phyloP scores from a whole-genome alignment of 108 stramenopile species.

The Fistulifera solaris region DNA sequence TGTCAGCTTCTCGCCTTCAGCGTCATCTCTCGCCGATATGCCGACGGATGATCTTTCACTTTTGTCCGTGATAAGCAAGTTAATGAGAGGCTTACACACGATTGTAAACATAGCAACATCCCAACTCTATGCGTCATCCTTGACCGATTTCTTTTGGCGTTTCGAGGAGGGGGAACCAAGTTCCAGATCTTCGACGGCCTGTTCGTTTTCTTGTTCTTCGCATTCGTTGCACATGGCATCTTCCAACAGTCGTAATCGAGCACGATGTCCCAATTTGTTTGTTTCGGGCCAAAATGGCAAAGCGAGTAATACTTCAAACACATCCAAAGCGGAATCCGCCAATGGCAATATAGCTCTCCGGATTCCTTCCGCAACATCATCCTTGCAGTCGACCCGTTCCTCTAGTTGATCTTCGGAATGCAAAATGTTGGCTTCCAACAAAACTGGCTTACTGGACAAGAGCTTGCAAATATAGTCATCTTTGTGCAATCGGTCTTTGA shows the following conservation, averaged over 20 bases:
- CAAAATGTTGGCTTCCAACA: neutral
- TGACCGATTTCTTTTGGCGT: neutral
- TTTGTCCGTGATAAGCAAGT: too few relatives aligned
- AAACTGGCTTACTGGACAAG: neutral
- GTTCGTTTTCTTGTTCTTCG: slow-evolving; percentile 66
- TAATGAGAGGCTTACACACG: too few relatives aligned
- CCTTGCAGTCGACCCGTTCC: slow-evolving; percentile 54
- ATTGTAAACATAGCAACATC: too few relatives aligned
- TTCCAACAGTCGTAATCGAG: slow-evolving; percentile 59
- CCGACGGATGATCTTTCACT: too few relatives aligned
- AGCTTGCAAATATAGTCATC: slow-evolving; percentile 41
- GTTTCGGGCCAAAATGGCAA: slow-evolving; percentile 22
- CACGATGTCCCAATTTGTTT: slow-evolving; percentile 34
- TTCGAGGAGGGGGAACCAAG: slow-evolving; percentile 6
- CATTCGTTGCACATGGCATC: slow-evolving; percentile 80
- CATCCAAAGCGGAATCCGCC: slow-evolving; percentile 35
- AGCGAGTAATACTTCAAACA: slow-evolving; percentile 45
- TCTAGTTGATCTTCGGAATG: slow-evolving; percentile 21
- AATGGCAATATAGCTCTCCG: slow-evolving; percentile 38
- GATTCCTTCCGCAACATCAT: slow-evolving; percentile 37
- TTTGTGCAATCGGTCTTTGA: slow-evolving; percentile 31
- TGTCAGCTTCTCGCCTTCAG: too few relatives aligned
- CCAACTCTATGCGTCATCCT: too few relatives aligned
- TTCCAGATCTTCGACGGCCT: slow-evolving; percentile 52
- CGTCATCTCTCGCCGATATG: too few relatives aligned